Conservation (phyloP, 768 basidiomycete species). For the Lactifluus echinatus region DNA sequence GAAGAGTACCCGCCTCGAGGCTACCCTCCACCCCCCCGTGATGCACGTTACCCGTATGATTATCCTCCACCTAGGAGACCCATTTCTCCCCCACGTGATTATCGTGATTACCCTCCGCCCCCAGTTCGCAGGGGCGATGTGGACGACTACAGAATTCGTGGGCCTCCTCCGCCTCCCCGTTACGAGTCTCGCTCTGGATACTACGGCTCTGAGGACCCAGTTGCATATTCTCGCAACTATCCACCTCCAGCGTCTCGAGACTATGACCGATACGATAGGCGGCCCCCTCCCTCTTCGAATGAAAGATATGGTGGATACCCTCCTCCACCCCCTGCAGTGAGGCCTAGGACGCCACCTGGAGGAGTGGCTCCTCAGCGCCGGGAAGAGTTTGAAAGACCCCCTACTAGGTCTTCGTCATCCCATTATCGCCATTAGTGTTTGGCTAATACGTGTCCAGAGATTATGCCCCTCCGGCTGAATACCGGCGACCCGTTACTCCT, state of each 20-base stretch:
- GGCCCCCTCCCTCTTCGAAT: slow-evolving; percentile 33
- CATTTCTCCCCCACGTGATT: slow-evolving; percentile 54
- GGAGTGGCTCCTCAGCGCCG: slow-evolving; percentile 13
- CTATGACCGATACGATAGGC: slow-evolving; percentile 52
- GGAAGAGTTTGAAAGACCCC: slow-evolving; percentile 29
- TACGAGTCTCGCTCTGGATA: slow-evolving; percentile 43
- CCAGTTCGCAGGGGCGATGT: slow-evolving; percentile 48
- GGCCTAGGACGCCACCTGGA: slow-evolving; percentile 23
- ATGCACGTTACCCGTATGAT: slow-evolving; percentile 53
- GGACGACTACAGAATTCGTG: slow-evolving; percentile 61
- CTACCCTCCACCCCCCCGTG: slow-evolving; percentile 36
- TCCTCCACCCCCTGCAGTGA: slow-evolving; percentile 32
- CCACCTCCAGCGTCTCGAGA: slow-evolving; percentile 38
- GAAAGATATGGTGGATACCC: slow-evolving; percentile 36
- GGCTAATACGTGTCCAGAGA: slow-evolving; percentile 15
- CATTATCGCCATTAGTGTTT: neutral
- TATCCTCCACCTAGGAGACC: slow-evolving; percentile 45
- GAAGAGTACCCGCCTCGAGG: slow-evolving; percentile 46
- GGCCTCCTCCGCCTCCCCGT: slow-evolving; percentile 43
- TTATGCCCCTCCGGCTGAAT: slow-evolving; percentile 20
- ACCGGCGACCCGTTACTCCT: slow-evolving; percentile 23
- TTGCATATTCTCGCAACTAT: slow-evolving; percentile 47
- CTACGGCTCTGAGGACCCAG: slow-evolving; percentile 35
- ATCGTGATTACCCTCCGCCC: slow-evolving; percentile 52
- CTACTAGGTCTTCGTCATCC: slow-evolving; percentile 10